Evolutionary conservation across 2,329 filamentous ascomycete genomes (phyloP).

Genomic region (Macrophomina tecta): DNA sequence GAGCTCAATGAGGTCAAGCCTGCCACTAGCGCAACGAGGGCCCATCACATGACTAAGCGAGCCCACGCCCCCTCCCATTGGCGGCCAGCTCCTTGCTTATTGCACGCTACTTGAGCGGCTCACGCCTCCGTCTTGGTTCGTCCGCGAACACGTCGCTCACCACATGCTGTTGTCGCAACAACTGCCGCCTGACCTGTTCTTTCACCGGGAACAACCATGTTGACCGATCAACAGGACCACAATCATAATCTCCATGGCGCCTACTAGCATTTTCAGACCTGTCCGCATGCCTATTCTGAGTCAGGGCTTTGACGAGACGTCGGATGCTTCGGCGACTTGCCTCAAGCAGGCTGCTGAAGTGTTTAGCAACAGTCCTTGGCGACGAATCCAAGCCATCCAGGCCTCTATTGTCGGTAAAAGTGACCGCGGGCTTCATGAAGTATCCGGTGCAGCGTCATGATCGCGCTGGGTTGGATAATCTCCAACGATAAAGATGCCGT

Average conservation of each 20-base stretch:
- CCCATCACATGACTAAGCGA: background rate
- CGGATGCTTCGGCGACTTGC: too few species aligned
- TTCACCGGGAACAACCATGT: background rate
- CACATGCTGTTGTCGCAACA: background rate
- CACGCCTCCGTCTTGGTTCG: background rate
- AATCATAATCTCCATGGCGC: background rate
- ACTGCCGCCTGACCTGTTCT: background rate
- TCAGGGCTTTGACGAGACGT: too few species aligned
- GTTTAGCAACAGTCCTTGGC: too few species aligned
- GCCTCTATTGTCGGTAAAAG: too few species aligned
- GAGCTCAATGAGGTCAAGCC: constrained; percentile 15
- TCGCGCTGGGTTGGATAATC: too few species aligned
- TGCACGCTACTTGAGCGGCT: background rate
- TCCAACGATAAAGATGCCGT: background rate
- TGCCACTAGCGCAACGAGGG: background rate
- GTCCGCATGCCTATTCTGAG: too few species aligned
- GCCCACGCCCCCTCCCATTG: background rate
- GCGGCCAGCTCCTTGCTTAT: background rate
- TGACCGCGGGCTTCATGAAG: too few species aligned
- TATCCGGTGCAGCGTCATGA: too few species aligned
- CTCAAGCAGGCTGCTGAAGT: too few species aligned
- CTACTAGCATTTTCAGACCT: background rate
- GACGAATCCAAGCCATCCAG: too few species aligned
- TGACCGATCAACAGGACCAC: background rate
- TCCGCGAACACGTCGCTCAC: background rate